Evolutionary conservation across 352 stramenopile species (phyloP).

Genomic region (Pythium aphanidermatum): DNA sequence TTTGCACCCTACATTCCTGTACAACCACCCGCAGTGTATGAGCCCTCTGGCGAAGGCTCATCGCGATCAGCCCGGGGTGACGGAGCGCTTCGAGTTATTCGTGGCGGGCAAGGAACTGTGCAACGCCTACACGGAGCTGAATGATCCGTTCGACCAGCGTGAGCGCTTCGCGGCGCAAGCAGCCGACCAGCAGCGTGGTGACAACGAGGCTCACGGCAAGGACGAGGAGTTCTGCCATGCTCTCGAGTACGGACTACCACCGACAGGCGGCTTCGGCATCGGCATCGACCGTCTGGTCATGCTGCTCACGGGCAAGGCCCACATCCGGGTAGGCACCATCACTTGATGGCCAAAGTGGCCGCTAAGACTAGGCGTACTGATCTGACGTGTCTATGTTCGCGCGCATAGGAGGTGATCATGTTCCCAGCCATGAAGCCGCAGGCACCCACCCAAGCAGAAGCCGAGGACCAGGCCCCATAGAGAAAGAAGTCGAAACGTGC

Average conservation of each 20-base stretch:
- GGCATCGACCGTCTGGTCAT: constrained; percentile 98
- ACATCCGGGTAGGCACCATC: constrained; percentile 92
- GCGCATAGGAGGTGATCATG: constrained; percentile 97
- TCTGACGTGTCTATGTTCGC: neutral
- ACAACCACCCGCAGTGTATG: constrained; percentile 97
- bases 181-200: constrained; percentile 70
- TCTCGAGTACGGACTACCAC: constrained; percentile 96
- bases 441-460: neutral
- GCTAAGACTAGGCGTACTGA: too few relatives aligned
- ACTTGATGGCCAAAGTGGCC: too few relatives aligned
- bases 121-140: constrained; percentile 99
- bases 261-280: constrained; percentile 96
- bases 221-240: constrained; percentile 98
- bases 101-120: constrained; percentile 94
- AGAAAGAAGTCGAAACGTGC: neutral
- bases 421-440: constrained; percentile 99
- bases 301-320: constrained; percentile 97
- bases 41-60: constrained; percentile 95
- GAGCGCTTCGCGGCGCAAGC: constrained; percentile 93
- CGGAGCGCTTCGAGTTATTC: constrained; percentile 98
- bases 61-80: constrained; percentile 90
- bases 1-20: constrained; percentile 97
- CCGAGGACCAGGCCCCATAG: neutral
- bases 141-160: constrained; percentile 96
- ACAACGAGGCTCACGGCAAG: constrained; percentile 87